These are phyloP conservation scores for Tardiomyces blankii DNA, from an alignment of 1,139 yeast species.

Conservation along the genomic window DNA sequence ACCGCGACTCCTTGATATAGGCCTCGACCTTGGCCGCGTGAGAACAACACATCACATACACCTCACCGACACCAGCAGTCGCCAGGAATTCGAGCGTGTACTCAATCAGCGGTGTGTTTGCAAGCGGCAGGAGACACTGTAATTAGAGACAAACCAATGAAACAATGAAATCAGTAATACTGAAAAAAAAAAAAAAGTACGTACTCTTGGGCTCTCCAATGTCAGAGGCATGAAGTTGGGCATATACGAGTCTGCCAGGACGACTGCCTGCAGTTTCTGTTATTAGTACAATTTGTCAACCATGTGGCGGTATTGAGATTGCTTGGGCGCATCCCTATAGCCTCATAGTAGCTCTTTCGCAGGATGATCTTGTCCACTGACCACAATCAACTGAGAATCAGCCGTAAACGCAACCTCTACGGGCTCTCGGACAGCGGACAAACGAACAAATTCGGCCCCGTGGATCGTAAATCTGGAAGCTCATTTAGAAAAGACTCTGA, in stretches of 20 bases:
- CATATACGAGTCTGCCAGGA: conserved; percentile 85
- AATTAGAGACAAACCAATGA: background rate
- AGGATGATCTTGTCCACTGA: too few species aligned
- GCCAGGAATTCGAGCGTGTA: conserved; percentile 92
- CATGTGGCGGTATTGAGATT: too few species aligned
- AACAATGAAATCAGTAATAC: too few species aligned
- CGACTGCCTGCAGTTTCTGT: conserved; percentile 67
- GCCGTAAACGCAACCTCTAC: too few species aligned
- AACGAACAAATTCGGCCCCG: too few species aligned
- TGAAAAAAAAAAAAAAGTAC: too few species aligned
- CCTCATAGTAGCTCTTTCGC: too few species aligned
- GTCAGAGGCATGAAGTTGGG: conserved; percentile 90
- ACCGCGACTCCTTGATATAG: conserved; percentile 70
- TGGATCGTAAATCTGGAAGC: too few species aligned
- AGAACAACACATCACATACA: conserved; percentile 76
- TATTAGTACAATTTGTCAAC: conserved; percentile 8
- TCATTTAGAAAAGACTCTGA: too few species aligned
- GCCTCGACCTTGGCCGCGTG: conserved; percentile 83
- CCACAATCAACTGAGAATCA: too few species aligned
- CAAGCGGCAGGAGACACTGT: conserved; percentile 72
- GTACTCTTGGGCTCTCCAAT: conserved; percentile 46
- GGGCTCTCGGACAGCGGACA: too few species aligned
- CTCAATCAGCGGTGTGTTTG: conserved; percentile 87
- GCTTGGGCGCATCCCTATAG: too few species aligned
- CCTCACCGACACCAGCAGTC: conserved; percentile 82